Conservation (phyloP, 495 filamentous ascomycete species). For the Antarctomyces pellizariae region DNA sequence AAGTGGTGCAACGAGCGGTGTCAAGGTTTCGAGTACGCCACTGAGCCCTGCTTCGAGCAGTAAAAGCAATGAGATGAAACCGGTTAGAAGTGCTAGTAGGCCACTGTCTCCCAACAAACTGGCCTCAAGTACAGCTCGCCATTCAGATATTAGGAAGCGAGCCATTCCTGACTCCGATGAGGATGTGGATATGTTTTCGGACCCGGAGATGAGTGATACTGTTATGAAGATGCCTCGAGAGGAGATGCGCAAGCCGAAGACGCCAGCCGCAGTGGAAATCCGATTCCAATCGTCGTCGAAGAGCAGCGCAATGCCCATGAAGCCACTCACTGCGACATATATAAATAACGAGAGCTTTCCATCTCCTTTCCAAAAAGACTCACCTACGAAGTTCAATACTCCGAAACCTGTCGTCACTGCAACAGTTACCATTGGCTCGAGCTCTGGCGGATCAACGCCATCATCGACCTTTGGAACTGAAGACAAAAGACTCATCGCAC, state of each 20-base stretch:
- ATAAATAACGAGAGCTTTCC: slow-evolving; percentile 6
- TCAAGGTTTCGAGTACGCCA: too few species aligned
- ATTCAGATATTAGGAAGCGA: too few species aligned
- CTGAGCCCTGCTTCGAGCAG: too few species aligned
- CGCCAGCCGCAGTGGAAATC: slow-evolving; percentile 1
- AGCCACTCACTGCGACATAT: slow-evolving; percentile 2
- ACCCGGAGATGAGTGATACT: slow-evolving; percentile 2
- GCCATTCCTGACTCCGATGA: slow-evolving; percentile 28
- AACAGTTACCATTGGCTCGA: not conserved
- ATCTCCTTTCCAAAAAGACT: slow-evolving; percentile 16
- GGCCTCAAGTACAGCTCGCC: too few species aligned
- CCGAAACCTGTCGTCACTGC: not conserved
- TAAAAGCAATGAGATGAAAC: too few species aligned
- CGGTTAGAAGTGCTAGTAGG: too few species aligned
- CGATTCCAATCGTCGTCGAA: slow-evolving; percentile 1
- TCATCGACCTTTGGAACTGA: slow-evolving; percentile 2
- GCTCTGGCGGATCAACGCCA: slow-evolving; percentile 3
- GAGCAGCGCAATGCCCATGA: slow-evolving; percentile 1
- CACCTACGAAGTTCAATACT: slow-evolving; percentile 11
- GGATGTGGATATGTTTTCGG: slow-evolving; percentile 12
- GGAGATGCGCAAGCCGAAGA: not conserved
- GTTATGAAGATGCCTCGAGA: not conserved
- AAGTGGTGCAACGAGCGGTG: too few species aligned
- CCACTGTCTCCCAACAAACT: too few species aligned
- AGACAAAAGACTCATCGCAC: slow-evolving; percentile 10